Conservation (phyloP, 176 grass and related monocot species). For the Paspalum vaginatum region DNA sequence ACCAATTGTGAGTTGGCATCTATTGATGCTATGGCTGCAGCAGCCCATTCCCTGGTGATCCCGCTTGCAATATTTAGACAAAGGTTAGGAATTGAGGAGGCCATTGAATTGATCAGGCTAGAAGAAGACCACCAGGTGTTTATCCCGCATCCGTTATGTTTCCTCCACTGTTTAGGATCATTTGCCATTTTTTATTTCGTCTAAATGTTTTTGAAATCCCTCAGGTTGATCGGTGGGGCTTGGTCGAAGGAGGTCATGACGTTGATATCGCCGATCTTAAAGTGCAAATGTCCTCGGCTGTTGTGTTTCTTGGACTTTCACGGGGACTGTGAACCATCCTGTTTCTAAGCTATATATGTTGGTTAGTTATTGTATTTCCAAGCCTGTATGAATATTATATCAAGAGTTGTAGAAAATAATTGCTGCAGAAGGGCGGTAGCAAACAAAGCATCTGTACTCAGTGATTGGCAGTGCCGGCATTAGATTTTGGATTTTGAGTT, state of each 20-base stretch:
- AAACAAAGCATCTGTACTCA: constrained; percentile 1
- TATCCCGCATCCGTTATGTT: neutral
- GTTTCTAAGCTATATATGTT: neutral
- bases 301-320: constrained; percentile 80
- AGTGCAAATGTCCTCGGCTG: constrained; percentile 86
- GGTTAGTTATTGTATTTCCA: constrained; percentile 19
- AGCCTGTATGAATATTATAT: constrained; percentile 19
- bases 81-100: constrained; percentile 76
- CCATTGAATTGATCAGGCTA: constrained; percentile 87
- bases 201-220: constrained; percentile 18
- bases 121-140: constrained; percentile 93
- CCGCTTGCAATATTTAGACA: constrained; percentile 74
- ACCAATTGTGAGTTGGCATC: constrained; percentile 77
- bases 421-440: neutral
- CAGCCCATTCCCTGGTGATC: constrained; percentile 90
- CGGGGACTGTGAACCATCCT: constrained; percentile 37
- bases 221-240: constrained; percentile 90
- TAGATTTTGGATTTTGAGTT: neutral
- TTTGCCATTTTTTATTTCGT: constrained; percentile 23
- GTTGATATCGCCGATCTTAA: constrained; percentile 91
- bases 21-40: constrained; percentile 93
- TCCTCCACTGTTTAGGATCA: neutral
- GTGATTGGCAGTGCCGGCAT: neutral
- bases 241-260: constrained; percentile 98
- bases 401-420: constrained; percentile 38